Percentiles rank a stretch among this genome's conserved stretches.
These are phyloP conservation scores for Dichomitus squalens DNA, from an alignment of 1,284 basidiomycete species.

Conservation along the genomic window DNA sequence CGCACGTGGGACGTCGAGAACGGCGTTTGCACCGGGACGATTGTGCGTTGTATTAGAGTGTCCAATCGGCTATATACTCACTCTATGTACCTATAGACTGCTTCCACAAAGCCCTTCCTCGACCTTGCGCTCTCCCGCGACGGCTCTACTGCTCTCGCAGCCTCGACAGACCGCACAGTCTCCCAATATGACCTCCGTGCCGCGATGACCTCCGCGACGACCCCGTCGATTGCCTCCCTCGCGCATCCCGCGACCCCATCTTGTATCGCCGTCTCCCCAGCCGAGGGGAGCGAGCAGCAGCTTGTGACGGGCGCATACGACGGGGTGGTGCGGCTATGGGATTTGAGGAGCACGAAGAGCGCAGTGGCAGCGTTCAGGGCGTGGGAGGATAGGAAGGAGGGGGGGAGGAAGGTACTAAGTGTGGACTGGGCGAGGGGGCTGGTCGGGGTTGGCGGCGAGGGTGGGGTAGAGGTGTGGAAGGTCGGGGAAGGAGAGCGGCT, in stretches of 20 bases:
- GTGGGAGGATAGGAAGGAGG: constrained; percentile 46
- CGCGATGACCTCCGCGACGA: constrained; percentile 38
- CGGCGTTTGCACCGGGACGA: constrained; percentile 66
- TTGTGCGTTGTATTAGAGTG: constrained; percentile 63
- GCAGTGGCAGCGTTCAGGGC: constrained; percentile 70
- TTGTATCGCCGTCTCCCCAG: constrained; percentile 54
- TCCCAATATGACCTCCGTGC: constrained; percentile 68
- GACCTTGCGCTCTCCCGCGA: constrained; percentile 50
- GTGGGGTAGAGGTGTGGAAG: constrained; percentile 82
- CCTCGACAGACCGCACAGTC: constrained; percentile 72
- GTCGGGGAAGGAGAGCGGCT: constrained; percentile 41
- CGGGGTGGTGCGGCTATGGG: constrained; percentile 85
- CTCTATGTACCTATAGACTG: constrained; percentile 44
- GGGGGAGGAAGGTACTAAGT: constrained; percentile 68
- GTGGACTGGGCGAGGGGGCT: constrained; percentile 79
- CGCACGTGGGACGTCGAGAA: constrained; percentile 73
- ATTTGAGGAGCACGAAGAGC: constrained; percentile 69
- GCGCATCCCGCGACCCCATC: constrained; percentile 77
- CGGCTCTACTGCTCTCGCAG: constrained; percentile 50
- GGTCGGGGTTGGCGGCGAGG: constrained; percentile 81
- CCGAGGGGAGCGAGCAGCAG: constrained; percentile 51
- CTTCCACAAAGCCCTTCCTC: constrained; percentile 72
- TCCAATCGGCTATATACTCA: too few relatives aligned
- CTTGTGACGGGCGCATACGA: constrained; percentile 84
- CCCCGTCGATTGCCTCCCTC: constrained; percentile 54